Conservation (phyloP, 495 filamentous ascomycete genomes). For the Hypoxylon fuscum region DNA sequence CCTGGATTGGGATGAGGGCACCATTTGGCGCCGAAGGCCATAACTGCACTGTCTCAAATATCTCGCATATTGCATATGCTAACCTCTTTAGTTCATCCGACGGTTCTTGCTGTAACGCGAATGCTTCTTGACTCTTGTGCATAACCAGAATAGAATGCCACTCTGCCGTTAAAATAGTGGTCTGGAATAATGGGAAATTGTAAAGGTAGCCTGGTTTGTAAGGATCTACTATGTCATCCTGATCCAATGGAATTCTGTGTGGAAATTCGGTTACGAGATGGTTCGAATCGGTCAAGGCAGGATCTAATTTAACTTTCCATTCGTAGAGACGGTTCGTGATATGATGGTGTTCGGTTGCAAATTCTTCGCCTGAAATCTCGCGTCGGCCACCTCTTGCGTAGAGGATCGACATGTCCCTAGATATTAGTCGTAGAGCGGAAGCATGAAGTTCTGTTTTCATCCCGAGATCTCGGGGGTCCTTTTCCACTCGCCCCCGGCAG, state of each 20-base stretch:
- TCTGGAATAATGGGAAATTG: slow-evolving; percentile 70
- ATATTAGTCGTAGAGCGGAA: slow-evolving; percentile 75
- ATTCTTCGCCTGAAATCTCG: slow-evolving; percentile 70
- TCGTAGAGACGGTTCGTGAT: slow-evolving; percentile 63
- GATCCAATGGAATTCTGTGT: slow-evolving; percentile 57
- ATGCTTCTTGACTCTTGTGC: slow-evolving; percentile 75
- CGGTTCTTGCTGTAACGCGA: slow-evolving; percentile 46
- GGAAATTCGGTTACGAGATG: slow-evolving; percentile 68
- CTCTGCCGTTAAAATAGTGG: slow-evolving; percentile 78
- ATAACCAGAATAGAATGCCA: slow-evolving; percentile 81
- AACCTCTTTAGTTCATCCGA: slow-evolving; percentile 62
- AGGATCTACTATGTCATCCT: slow-evolving; percentile 76
- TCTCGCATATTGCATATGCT: slow-evolving; percentile 74
- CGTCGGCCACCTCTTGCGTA: slow-evolving; percentile 75
- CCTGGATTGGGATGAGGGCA: slow-evolving; percentile 74
- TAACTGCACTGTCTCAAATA: slow-evolving; percentile 78
- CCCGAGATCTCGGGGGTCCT: slow-evolving; percentile 68
- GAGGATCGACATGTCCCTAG: slow-evolving; percentile 80
- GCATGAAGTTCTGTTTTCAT: slow-evolving; percentile 72
- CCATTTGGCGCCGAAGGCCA: slow-evolving; percentile 78
- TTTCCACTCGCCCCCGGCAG: slow-evolving; percentile 65
- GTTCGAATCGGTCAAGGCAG: slow-evolving; percentile 64
- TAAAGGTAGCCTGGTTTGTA: slow-evolving; percentile 73
- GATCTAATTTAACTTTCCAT: slow-evolving; percentile 67
- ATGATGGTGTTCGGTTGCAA: slow-evolving; percentile 66